phyloP scores from a whole-genome alignment of 176 grass and related monocot genomes.

The Paspalum notatum region DNA sequence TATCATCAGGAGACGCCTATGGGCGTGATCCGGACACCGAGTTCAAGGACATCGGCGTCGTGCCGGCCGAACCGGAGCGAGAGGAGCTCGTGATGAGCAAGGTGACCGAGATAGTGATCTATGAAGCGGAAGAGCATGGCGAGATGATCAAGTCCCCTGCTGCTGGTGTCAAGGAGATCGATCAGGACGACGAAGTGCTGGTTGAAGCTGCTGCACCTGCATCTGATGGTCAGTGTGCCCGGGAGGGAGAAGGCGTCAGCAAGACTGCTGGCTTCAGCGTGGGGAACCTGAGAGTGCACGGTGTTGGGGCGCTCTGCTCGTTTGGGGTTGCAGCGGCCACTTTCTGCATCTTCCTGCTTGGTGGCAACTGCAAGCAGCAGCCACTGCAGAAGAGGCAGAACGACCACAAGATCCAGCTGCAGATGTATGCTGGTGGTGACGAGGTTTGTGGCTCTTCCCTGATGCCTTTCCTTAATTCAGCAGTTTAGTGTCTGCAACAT shows the following conservation, averaged over 20 bases:
- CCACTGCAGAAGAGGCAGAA: conserved; percentile 35
- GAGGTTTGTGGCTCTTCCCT: conserved; percentile 46
- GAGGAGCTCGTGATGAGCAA: not conserved
- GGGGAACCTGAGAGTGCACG: conserved; percentile 52
- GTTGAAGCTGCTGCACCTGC: conserved; percentile 26
- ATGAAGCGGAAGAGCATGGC: conserved; percentile 41
- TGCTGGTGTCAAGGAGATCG: not conserved
- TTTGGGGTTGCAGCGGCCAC: conserved; percentile 78
- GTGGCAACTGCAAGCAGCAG: conserved; percentile 44
- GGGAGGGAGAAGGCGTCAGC: conserved; percentile 1
- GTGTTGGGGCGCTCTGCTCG: conserved; percentile 82
- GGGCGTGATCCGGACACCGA: not conserved
- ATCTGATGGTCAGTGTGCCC: conserved; percentile 29
- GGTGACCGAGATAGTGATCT: conserved; percentile 6
- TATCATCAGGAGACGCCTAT: not conserved
- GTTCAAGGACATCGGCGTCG: conserved; percentile 57
- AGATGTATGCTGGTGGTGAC: conserved; percentile 63
- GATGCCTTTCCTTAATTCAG: not conserved
- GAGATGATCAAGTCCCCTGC: conserved; percentile 5
- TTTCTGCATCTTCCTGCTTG: conserved; percentile 66
- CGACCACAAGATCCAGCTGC: conserved; percentile 63
- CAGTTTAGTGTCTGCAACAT: not conserved
- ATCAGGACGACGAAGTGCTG: conserved; percentile 20
- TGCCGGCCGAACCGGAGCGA: conserved; percentile 3
- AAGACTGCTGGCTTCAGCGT: conserved; percentile 42